Conservation (phyloP, 1,139 yeast genomes). For the Pichia sorboxylosa region DNA sequence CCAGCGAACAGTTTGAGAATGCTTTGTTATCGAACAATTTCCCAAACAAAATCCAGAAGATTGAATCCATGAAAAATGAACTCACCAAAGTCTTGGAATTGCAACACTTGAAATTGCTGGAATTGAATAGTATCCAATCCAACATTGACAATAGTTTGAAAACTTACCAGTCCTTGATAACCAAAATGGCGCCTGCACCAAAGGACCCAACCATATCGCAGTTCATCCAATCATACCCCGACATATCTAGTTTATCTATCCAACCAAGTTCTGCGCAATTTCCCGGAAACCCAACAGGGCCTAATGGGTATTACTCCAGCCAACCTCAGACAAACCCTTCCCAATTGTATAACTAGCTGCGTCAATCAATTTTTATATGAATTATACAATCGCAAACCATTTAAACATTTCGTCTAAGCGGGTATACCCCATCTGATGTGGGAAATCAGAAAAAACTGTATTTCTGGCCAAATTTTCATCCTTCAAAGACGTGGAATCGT, state of each 20-base stretch:
- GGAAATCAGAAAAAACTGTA: too few species aligned
- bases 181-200: conserved; percentile 8
- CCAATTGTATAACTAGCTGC: too few species aligned
- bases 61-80: conserved; percentile 13
- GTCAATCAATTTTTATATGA: too few species aligned
- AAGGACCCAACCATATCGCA: conserved; percentile 8
- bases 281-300: too few species aligned
- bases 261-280: too few species aligned
- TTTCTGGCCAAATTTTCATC: too few species aligned
- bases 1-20: conserved; percentile 20
- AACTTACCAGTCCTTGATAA: conserved; percentile 48
- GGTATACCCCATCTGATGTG: too few species aligned
- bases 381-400: too few species aligned
- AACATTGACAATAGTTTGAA: conserved; percentile 58
- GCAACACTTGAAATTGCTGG: conserved; percentile 33
- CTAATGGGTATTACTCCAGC: too few species aligned
- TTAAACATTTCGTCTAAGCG: too few species aligned
- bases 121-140: conserved; percentile 55
- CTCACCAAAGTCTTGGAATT: conserved; percentile 21
- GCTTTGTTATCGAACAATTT: conserved; percentile 18
- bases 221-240: conserved; percentile 11
- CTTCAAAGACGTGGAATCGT: too few species aligned
- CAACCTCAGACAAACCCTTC: too few species aligned
- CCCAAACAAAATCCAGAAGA: conserved; percentile 19
- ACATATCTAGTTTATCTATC: conserved; percentile 7